Evolutionary conservation across 345 rosid species (phyloP), one percentile per base, ranked within the genome.

Genomic region (Iberis pinnata): DNA sequence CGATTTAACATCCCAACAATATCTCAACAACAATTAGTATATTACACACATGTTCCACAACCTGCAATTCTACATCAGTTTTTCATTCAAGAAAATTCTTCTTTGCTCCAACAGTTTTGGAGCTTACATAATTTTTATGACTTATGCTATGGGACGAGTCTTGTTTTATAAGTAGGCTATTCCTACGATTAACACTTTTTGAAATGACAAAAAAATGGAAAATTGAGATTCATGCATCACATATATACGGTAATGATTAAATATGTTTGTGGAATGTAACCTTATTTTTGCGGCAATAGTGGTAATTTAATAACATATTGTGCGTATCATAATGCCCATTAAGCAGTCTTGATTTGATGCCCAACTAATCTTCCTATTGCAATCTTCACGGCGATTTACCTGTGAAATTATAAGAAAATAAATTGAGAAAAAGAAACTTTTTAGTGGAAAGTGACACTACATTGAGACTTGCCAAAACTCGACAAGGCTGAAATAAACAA

Each of bases 391-490:
- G 65, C 5, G 57, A 60, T 67, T 54, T 60, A 53, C 72, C 58
- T 40, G 11, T 67, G 45, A 49, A 67, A 20, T 24, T 38, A 39
- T 26, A 41, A 19, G 39, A 18, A 27, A 52, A 44, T 9, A 10
- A 32, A 32, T 9, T 32, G n/a, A 4, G 35, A 8, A n/a, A 13
- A 22, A 4, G 38, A 58, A 41, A 48, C 72, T 68, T 68, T 61
- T 68, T 14, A 48, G 61, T 68, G 72, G 72, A 68, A 61, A 68
- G 67, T 68, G 72, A 68, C 72, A 68, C 25, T 48, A 60, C 72
- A 42, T 13, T 51, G 60, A 66, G 70, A 67, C 62, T 46, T 53
- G 36, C 56, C 54, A 60, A 60, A 60, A 67, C 52, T 60, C 67
- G 61, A 67, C 58, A 67, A 58, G 72, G 60, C 38, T 25, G 9